Evolutionary conservation across 140 eudicot species (phyloP), one percentile per base, ranked within the genome.

Genomic region (Stevia rebaudiana): DNA sequence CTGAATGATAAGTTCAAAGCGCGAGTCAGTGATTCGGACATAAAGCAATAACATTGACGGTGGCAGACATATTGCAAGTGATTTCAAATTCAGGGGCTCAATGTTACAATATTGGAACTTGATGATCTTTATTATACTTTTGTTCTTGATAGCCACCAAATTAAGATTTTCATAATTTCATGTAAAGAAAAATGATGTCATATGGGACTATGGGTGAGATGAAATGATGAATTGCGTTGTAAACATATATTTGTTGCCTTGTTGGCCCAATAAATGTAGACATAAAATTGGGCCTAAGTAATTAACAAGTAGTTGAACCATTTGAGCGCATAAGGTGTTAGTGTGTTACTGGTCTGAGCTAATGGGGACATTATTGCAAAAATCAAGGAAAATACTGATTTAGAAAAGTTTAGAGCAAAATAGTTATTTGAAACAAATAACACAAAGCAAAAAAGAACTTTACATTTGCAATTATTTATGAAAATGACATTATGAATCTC

Each of bases 1-100:
- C 77, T 31, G 31, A 50, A 48, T 56, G 25, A 61, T 65, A 40
- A 63, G 18, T 54, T 50, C 58, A 16, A 48, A 65, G 12, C 12
- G 54, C 21, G 25, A 37, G 44, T 40, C 63, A 37, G 51, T 15
- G 2, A 21, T 3, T 21, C 17, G n/a, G 22, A 51, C 41, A 67
- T 37, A 51, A 18, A 66, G 15, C 58, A 52, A 15, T 22, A 52
- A 50, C 56, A 19, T 21, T 7, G 56, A 10, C 30, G 1, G 3
- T 15, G 10, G 16, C 6, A 3, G n/a, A 9, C n/a, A 11, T 50
- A 1, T 3, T 37, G 28, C 43, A 23, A 63, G 24, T 24, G 15
- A 40, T 40, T 54, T 54, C 24, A 40, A n/a, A 11, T 39, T 22
- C 2, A 51, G 8, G 22, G 35, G 19, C 24, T 43, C 25, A 24